Conservation (phyloP, 1,284 basidiomycete genomes). For the Austropuccinia psidii region DNA sequence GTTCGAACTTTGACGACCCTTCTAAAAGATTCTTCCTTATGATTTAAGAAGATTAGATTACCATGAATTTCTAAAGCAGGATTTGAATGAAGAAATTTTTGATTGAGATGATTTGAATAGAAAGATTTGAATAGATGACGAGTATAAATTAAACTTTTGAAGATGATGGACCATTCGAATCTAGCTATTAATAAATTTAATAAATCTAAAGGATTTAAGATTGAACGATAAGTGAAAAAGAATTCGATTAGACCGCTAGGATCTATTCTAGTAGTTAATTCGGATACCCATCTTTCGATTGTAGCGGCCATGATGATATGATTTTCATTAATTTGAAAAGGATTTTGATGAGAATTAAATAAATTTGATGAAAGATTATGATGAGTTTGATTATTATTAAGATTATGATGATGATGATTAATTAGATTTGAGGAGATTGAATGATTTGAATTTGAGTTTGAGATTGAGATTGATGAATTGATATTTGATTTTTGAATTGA, state of each 20-base stretch:
- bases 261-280: conserved; percentile 70
- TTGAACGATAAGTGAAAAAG: conserved; percentile 77
- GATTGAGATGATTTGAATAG: neutral
- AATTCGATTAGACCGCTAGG: conserved; percentile 70
- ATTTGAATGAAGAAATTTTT: conserved; percentile 47
- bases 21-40: conserved; percentile 58
- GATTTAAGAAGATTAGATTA: neutral
- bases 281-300: conserved; percentile 80
- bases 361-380: neutral
- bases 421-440: neutral
- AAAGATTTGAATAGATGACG: conserved; percentile 5
- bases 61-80: conserved; percentile 23
- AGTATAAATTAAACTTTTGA: conserved; percentile 41
- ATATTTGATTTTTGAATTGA: neutral
- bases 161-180: conserved; percentile 73
- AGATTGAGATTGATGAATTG: neutral
- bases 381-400: neutral
- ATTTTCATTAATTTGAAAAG: conserved; percentile 41
- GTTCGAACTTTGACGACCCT: conserved; percentile 73
- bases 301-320: conserved; percentile 68
- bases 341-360: neutral
- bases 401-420: neutral
- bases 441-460: neutral
- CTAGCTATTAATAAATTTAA: conserved; percentile 68
- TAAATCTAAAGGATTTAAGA: conserved; percentile 65